A percentile compares a stretch with the other conserved stretches of the same genome.
phyloP scores from a whole-genome alignment of 176 grass and related monocot genomes.

The Raddia guianensis region DNA sequence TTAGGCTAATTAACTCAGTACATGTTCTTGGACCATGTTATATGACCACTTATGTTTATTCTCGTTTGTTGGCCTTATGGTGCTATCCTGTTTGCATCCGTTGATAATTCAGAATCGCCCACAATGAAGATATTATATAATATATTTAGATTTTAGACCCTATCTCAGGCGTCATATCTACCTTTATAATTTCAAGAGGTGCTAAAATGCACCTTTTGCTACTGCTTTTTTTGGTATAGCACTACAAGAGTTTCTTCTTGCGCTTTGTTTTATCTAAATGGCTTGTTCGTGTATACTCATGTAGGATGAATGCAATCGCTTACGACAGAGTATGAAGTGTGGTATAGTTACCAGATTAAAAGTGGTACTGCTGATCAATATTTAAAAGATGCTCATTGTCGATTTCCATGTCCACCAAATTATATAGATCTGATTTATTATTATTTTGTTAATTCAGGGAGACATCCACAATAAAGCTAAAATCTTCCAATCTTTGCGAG shows the following conservation, averaged over 20 bases:
- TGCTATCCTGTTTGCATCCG: slow-evolving; percentile 17
- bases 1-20: slow-evolving; percentile 33
- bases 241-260: slow-evolving; percentile 1
- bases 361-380: slow-evolving; percentile 78
- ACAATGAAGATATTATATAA: background rate
- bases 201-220: slow-evolving; percentile 30
- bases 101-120: slow-evolving; percentile 1
- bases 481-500: slow-evolving; percentile 68
- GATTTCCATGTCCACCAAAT: slow-evolving; percentile 11
- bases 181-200: background rate
- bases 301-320: slow-evolving; percentile 92
- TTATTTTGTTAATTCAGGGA: slow-evolving; percentile 55
- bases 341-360: slow-evolving; percentile 70
- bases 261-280: slow-evolving; percentile 41
- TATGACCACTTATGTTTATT: background rate
- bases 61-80: slow-evolving; percentile 27
- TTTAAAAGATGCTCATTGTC: slow-evolving; percentile 35
- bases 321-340: slow-evolving; percentile 83
- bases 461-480: slow-evolving; percentile 77
- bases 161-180: background rate
- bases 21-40: background rate
- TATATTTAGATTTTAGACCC: slow-evolving; percentile 22
- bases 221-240: background rate
- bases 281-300: slow-evolving; percentile 38
- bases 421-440: slow-evolving; percentile 37